phyloP scores from a whole-genome alignment of 345 rosid species.

The Punica granatum region DNA sequence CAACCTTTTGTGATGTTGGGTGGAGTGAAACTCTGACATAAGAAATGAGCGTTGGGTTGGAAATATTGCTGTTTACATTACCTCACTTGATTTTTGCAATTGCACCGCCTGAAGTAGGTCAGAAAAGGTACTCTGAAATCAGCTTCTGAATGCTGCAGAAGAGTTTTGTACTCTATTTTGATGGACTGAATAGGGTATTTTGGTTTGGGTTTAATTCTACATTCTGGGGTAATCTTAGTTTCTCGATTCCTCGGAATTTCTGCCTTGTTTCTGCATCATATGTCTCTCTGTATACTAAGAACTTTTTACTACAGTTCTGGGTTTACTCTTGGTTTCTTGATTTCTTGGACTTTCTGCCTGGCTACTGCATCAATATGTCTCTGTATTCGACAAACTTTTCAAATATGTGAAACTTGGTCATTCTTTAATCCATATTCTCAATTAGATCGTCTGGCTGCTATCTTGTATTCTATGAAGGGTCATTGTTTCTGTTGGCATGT shows the following conservation, averaged over 20 bases:
- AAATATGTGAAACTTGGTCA: neutral
- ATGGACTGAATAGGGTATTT: neutral
- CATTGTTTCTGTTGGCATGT: neutral
- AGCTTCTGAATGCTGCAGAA: neutral
- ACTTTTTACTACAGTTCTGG: too few species aligned
- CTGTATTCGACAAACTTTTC: too few species aligned
- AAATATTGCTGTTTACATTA: neutral
- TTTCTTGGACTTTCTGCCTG: too few species aligned
- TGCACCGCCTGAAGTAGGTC: neutral
- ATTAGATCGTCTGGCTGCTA: neutral
- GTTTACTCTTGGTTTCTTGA: too few species aligned
- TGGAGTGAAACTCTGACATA: neutral
- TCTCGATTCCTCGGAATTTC: neutral
- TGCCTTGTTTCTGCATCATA: neutral
- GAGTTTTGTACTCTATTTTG: neutral
- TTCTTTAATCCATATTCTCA: neutral
- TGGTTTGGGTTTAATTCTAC: neutral
- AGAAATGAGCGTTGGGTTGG: neutral
- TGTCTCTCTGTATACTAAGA: neutral
- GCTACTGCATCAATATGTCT: too few species aligned
- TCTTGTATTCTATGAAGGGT: neutral
- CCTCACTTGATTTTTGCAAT: neutral
- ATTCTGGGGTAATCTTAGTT: neutral
- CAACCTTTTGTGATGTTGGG: neutral
- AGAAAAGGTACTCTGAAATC: neutral